Conservation (phyloP, 2,329 filamentous ascomycete species). For the Capronia coronata region DNA sequence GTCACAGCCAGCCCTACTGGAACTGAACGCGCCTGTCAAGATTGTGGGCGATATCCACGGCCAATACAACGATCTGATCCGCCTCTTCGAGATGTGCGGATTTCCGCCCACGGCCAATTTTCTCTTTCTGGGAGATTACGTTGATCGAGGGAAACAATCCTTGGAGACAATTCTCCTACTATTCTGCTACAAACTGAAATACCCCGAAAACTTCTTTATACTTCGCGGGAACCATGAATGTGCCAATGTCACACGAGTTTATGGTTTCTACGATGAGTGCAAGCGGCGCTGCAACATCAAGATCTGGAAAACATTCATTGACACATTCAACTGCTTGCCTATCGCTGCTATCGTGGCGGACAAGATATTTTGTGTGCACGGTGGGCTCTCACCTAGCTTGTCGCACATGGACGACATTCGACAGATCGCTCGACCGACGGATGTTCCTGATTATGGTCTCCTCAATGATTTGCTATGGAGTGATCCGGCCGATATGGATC, state of each 20-base stretch:
- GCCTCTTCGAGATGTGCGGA: slow-evolving; percentile 98
- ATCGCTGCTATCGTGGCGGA: slow-evolving; percentile 95
- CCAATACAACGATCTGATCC: slow-evolving; percentile 91
- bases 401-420: slow-evolving; percentile 98
- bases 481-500: slow-evolving; percentile 95
- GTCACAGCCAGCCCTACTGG: slow-evolving; percentile 83
- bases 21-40: slow-evolving; percentile 91
- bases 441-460: slow-evolving; percentile 93
- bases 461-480: slow-evolving; percentile 96
- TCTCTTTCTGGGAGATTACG: slow-evolving; percentile 91
- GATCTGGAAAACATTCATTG: slow-evolving; percentile 96
- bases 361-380: slow-evolving; percentile 97
- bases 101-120: slow-evolving; percentile 91
- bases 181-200: slow-evolving; percentile 95
- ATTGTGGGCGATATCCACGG: slow-evolving; percentile 96
- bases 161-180: slow-evolving; percentile 89
- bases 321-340: slow-evolving; percentile 91
- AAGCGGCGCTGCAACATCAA: slow-evolving; percentile 95
- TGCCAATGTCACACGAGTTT: slow-evolving; percentile 89
- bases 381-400: slow-evolving; percentile 83
- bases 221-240: slow-evolving; percentile 94
- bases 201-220: slow-evolving; percentile 94
- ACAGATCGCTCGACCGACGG: slow-evolving; percentile 88
- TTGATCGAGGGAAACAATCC: slow-evolving; percentile 92
- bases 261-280: slow-evolving; percentile 97